These are phyloP conservation scores for Phytophthora boehmeriae DNA, from an alignment of 352 stramenopile genomes.

Conservation along the genomic window DNA sequence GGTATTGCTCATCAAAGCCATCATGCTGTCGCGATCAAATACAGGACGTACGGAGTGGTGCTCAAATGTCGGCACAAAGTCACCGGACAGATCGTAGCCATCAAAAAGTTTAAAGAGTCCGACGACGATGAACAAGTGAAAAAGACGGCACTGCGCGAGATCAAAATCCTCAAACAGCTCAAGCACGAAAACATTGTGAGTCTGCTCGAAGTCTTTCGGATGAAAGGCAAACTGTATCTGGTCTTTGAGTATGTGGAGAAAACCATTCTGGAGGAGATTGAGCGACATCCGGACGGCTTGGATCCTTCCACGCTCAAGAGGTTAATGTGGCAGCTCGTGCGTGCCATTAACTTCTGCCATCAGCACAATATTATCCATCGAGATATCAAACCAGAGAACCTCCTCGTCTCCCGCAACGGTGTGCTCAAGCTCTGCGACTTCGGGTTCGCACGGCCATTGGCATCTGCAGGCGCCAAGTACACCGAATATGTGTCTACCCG, in stretches of 20 bases:
- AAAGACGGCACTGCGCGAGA: conserved; percentile 86
- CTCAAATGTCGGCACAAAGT: conserved; percentile 87
- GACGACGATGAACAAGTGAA: conserved; percentile 91
- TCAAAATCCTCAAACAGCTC: conserved; percentile 88
- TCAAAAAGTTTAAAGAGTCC: conserved; percentile 93
- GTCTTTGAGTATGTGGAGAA: conserved; percentile 91
- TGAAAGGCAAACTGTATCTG: conserved; percentile 85
- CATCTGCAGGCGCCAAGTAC: conserved; percentile 71
- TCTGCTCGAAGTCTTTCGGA: conserved; percentile 85
- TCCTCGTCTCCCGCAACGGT: conserved; percentile 92
- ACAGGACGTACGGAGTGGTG: conserved; percentile 85
- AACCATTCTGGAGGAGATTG: conserved; percentile 90
- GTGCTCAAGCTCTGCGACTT: conserved; percentile 96
- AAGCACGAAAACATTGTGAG: conserved; percentile 90
- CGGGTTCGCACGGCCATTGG: conserved; percentile 78
- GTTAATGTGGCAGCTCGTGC: conserved; percentile 87
- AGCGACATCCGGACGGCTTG: conserved; percentile 86
- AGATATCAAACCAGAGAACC: conserved; percentile 95
- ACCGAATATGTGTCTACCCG: conserved; percentile 93
- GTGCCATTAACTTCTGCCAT: conserved; percentile 93
- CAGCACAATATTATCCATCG: conserved; percentile 96
- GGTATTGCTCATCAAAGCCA: neutral
- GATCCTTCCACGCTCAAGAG: conserved; percentile 65
- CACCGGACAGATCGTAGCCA: conserved; percentile 87
- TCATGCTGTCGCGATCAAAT: neutral